Percentiles rank a stretch among this genome's conserved stretches.
phyloP scores from a whole-genome alignment of 1,139 yeast species.

The Pichia sp. region DNA sequence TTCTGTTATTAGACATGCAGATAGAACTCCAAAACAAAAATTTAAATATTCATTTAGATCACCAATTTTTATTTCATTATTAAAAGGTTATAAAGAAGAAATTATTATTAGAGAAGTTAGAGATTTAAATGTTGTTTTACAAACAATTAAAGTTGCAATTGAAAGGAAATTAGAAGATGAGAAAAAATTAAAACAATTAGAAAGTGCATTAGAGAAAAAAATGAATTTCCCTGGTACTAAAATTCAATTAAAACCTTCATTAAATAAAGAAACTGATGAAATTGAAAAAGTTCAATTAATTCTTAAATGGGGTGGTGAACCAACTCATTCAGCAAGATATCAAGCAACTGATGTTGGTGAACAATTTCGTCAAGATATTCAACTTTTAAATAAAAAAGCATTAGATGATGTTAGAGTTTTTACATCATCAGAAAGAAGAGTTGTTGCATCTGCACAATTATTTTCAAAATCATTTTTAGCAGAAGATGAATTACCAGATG shows the following conservation, averaged over 20 bases:
- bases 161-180: constrained; percentile 74
- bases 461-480: constrained; percentile 81
- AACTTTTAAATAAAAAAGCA: constrained; percentile 77
- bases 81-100: constrained; percentile 94
- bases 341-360: constrained; percentile 96
- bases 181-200: constrained; percentile 66
- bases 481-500: constrained; percentile 67
- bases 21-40: constrained; percentile 98
- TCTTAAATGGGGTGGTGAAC: constrained; percentile 99
- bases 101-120: constrained; percentile 88
- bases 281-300: constrained; percentile 95
- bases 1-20: constrained; percentile 92
- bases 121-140: constrained; percentile 78
- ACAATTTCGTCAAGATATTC: constrained; percentile 86
- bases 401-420: constrained; percentile 78
- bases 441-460: constrained; percentile 82
- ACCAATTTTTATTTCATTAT: constrained; percentile 73
- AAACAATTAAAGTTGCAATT: constrained; percentile 77
- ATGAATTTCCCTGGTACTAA: constrained; percentile 92
- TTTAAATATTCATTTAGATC: constrained; percentile 92
- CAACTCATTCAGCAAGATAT: constrained; percentile 93
- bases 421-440: constrained; percentile 93
- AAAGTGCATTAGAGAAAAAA: constrained; percentile 82
- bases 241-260: constrained; percentile 87
- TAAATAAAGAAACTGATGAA: constrained; percentile 49